phyloP scores from a whole-genome alignment of 805 yeast genomes.

The Wickerhamomyces alni region DNA sequence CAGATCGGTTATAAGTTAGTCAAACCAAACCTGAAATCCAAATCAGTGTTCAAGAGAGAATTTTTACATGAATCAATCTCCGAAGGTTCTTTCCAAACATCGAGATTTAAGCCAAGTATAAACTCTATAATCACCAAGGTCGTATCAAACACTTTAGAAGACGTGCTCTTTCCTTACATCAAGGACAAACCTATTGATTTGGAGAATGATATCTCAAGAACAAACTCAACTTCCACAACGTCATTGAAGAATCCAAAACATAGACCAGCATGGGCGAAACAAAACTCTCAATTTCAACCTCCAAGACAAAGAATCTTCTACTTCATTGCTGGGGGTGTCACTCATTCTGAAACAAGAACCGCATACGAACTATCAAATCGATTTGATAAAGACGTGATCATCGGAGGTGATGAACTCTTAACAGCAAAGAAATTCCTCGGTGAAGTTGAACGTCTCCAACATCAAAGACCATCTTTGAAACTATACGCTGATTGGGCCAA shows the following conservation, averaged over 20 bases:
- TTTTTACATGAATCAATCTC: constrained; percentile 48
- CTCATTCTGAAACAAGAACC: constrained; percentile 74
- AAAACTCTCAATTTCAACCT: constrained; percentile 26
- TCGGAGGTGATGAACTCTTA: constrained; percentile 76
- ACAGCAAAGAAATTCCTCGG: constrained; percentile 41
- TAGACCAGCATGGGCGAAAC: constrained; percentile 72
- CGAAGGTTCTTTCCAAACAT: constrained; percentile 45
- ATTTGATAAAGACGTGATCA: constrained; percentile 63
- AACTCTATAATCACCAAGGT: constrained; percentile 51
- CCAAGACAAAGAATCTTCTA: constrained; percentile 68
- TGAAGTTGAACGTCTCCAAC: constrained; percentile 30
- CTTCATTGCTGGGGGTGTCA: constrained; percentile 85
- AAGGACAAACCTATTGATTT: constrained; percentile 64
- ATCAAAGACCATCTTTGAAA: constrained; percentile 35
- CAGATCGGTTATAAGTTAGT: constrained; percentile 53
- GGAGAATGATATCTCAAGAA: constrained; percentile 19
- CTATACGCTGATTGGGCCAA: constrained; percentile 31
- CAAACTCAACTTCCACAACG: constrained; percentile 29
- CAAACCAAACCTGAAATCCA: constrained; percentile 33
- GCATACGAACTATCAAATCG: constrained; percentile 61
- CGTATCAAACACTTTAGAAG: constrained; percentile 47
- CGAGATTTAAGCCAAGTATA: constrained; percentile 69
- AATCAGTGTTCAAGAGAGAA: constrained; percentile 37
- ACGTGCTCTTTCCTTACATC: constrained; percentile 61
- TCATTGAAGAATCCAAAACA: constrained; percentile 68